Evolutionary conservation across 441 rosid genomes (phyloP), one percentile per base, ranked within the genome.

Genomic region (Biscutella laevigata): DNA sequence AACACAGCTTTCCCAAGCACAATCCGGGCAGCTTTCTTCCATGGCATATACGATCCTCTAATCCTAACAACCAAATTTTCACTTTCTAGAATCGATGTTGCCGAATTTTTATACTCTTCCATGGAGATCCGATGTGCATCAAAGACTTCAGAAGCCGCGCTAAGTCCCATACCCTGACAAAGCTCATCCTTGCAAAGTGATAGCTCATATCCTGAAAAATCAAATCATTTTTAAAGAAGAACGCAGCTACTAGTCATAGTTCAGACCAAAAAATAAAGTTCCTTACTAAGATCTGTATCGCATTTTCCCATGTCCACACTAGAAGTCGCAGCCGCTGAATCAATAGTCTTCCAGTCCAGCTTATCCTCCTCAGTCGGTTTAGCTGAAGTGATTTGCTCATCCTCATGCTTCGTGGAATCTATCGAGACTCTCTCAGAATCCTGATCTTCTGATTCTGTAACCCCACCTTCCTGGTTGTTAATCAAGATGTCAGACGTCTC

Each of bases 111-210:
- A 53, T 76, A 85, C 53, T 88, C 84, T 60, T 81, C 88, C 25
- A 17, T 66, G 46, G 79, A 66, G 28, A 88, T 71, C 36, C 57
- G 71, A 62, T 78, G 87, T 10, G 77, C 72, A 41, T 79, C 73
- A 64, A 88, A 85, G 66, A 71, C 79, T 75, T 52, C 71, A 44
- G 86, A 79, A 37, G 95, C 95, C 32, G 95, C 86, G 14, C 60
- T 63, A 16, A 62, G 74, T 48, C 95, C 92, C 87, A 85, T 85
- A 27, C 92, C 89, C 9, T 73, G 64, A 34, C 22, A 66, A 52
- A 85, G 83, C 69, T 88, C 87, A 51, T 76, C 80, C 60, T 82
- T 75, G 69, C 96, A 85, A 20, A 88, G 78, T 54, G 96, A 88
- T 67, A 88, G 65, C 74, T 83, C 86, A 69, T 83, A 70, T 49